Conservation (phyloP, 805 yeast species). For the Lipomyces lipofer region DNA sequence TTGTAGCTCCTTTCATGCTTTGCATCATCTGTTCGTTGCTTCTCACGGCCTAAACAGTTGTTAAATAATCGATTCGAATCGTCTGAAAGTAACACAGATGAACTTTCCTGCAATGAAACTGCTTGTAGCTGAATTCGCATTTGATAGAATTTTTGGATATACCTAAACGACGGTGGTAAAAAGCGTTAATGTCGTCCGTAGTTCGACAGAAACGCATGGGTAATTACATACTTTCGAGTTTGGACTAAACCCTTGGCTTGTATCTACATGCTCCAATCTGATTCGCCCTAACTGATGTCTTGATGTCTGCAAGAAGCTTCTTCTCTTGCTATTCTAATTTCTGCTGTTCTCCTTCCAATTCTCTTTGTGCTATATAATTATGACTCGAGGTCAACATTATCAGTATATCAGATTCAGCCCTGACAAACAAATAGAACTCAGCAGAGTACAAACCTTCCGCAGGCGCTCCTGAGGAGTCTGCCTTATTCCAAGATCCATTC, state of each 20-base stretch:
- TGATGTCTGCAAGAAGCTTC: constrained; percentile 78
- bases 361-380: constrained; percentile 73
- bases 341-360: constrained; percentile 78
- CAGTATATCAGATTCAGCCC: too few species aligned
- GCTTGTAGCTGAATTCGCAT: constrained; percentile 97
- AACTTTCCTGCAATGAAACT: constrained; percentile 79
- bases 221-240: constrained; percentile 53
- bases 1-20: constrained; percentile 91
- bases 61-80: background rate
- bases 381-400: too few species aligned
- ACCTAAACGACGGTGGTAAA: too few species aligned
- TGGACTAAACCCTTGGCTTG: constrained; percentile 94
- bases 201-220: too few species aligned
- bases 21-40: constrained; percentile 92
- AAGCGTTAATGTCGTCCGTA: too few species aligned
- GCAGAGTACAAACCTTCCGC: constrained; percentile 51
- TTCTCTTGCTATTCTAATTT: constrained; percentile 90
- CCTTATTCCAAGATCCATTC: constrained; percentile 94
- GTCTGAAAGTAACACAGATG: background rate
- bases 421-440: background rate
- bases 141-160: constrained; percentile 79
- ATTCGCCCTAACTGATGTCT: constrained; percentile 85
- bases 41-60: constrained; percentile 60
- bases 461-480: constrained; percentile 92
- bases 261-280: constrained; percentile 82